Base-by-base conservation (phyloP, 768 basidiomycete species). In the Mycena filopes region DNA sequence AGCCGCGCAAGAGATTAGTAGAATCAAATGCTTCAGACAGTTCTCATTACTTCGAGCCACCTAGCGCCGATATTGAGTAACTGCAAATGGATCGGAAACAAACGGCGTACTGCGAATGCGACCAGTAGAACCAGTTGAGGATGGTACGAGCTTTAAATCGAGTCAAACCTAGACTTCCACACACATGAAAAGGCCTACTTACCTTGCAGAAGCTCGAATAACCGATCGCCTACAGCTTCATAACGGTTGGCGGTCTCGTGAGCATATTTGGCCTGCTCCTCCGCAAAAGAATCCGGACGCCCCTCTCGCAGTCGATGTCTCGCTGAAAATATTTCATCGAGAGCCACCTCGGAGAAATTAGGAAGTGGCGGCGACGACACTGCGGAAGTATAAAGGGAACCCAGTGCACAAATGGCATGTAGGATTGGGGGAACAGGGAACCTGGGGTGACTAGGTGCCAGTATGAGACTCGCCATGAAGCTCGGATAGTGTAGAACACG, bases 321-420 rank as follows among this genome's bases (percentile, higher is more conserved):
- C 63, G 46, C 33, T 5, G 82, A 70, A 68, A 89, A 88, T 43
- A 88, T 84, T 71, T 88, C 87, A 66, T 88, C 87, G 82, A 63
- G 57, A 26, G 63, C 77, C 33, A 82, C 79, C 70, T 86, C 80
- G 36, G 79, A 77, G 56, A 85, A 83, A 63, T 85, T 78, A 23
- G 84, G 83, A 33, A 82, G 76, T 2, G 88, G 86, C 23, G 87
- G 83, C 5, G 84, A 86, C 13, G 84, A 79, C 4, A 90, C 86
- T 4, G 87, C 89, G 18, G 89, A 87, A 1, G 91, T 93, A 68
- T 93, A 94, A 23, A 90, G 78, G 61, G 92, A 89, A 18, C 91
- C 89, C 38, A 90, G 82, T 2, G 93, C 94, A 76, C 93, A 94
- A 53, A 96, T 92, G n/a, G 93, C 92, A 72, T 96, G 94, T 0